Evolutionary conservation across 73 alveolate species (phyloP).

Genomic region (Tetrahymena malaccensis): DNA sequence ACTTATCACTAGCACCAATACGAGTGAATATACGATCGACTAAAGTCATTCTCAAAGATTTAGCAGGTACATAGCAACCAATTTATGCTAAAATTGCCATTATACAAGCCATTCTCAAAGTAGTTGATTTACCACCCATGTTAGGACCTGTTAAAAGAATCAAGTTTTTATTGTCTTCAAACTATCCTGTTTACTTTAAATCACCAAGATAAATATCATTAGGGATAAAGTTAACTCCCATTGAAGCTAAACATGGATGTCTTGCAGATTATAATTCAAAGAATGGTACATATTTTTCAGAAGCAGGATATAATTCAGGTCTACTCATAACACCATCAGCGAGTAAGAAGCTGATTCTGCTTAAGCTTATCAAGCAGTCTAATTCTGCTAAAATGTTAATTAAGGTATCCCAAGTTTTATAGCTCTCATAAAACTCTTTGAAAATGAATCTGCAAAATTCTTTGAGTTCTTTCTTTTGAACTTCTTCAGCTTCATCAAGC

Average conservation of each 20-base stretch:
- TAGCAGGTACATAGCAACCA: conserved; percentile 95
- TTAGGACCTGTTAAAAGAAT: conserved; percentile 86
- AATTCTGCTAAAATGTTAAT: conserved; percentile 48
- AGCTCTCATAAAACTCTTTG: conserved; percentile 34
- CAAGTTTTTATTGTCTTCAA: conserved; percentile 3
- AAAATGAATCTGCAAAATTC: conserved; percentile 49
- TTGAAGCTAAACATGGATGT: conserved; percentile 21
- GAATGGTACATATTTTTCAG: background rate
- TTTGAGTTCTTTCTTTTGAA: conserved; percentile 27
- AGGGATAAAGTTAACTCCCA: conserved; percentile 1
- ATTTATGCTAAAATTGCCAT: conserved; percentile 76
- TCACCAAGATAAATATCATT: conserved; percentile 12
- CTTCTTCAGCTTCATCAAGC: conserved; percentile 61
- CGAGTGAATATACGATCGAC: conserved; percentile 90
- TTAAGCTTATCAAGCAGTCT: conserved; percentile 59
- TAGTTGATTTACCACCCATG: conserved; percentile 95
- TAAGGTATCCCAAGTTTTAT: conserved; percentile 48
- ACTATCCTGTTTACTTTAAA: background rate
- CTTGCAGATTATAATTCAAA: conserved; percentile 3
- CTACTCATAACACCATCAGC: conserved; percentile 29
- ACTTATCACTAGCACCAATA: conserved; percentile 85
- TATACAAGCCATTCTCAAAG: conserved; percentile 74
- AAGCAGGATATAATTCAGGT: conserved; percentile 42
- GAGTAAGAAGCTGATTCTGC: conserved; percentile 15
- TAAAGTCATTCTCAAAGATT: conserved; percentile 51